Conservation (phyloP, 345 rosid genomes). For the Physaria fendleri region DNA sequence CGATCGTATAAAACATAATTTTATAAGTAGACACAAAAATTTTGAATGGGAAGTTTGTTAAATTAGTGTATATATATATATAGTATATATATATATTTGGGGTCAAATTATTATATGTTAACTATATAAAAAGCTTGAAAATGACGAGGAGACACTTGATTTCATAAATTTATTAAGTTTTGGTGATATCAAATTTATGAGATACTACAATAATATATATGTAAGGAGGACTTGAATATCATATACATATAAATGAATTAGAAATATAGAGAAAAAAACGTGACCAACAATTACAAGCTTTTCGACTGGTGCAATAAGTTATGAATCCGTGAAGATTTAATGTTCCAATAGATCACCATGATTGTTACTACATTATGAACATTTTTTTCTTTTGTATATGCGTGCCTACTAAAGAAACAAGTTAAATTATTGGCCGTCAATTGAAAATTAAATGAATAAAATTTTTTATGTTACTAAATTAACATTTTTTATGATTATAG, state of each 20-base stretch:
- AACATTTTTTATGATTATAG: background rate
- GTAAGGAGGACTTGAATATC: background rate
- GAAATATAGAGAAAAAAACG: background rate
- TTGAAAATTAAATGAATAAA: background rate
- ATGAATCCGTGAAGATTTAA: background rate
- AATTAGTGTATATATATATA: too few species aligned
- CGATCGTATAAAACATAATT: too few species aligned
- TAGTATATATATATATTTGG: too few species aligned
- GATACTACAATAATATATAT: background rate
- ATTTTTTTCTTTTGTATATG: constrained; percentile 19
- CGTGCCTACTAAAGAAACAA: constrained; percentile 7
- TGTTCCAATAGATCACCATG: constrained; percentile 16
- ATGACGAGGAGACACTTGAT: background rate
- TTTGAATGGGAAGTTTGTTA: too few species aligned
- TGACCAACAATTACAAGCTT: constrained; percentile 14
- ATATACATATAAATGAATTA: background rate
- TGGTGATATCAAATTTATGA: background rate
- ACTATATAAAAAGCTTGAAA: background rate
- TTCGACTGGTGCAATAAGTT: background rate
- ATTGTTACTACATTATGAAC: constrained; percentile 13
- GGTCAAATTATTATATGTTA: too few species aligned
- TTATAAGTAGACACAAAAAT: too few species aligned
- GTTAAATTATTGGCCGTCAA: constrained; percentile 13
- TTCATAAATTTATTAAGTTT: background rate
- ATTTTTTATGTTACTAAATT: too few species aligned